Conservation (phyloP, 805 yeast genomes). For the Priceomyces carsonii region DNA sequence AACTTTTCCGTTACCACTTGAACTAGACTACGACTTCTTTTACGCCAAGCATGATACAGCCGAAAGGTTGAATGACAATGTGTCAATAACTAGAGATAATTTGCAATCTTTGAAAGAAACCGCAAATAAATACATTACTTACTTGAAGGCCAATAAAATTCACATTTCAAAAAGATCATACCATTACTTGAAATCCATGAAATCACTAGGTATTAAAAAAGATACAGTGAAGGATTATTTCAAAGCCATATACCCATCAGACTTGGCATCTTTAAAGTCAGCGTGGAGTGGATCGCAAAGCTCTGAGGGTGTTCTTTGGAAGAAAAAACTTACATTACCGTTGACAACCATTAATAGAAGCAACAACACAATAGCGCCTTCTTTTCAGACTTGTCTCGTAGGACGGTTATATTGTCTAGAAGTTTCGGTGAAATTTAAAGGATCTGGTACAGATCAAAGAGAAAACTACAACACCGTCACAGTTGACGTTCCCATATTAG, state of each 20-base stretch:
- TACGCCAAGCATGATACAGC: slow-evolving; percentile 25
- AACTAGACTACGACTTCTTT: slow-evolving; percentile 42
- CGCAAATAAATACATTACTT: slow-evolving; percentile 31
- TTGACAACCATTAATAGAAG: slow-evolving; percentile 43
- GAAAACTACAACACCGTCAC: slow-evolving; percentile 33
- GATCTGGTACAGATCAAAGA: slow-evolving; percentile 35
- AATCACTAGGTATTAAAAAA: slow-evolving; percentile 38
- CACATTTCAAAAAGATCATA: slow-evolving; percentile 32
- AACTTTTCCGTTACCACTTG: slow-evolving; percentile 41
- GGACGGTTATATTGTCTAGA: slow-evolving; percentile 58
- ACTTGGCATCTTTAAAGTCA: slow-evolving; percentile 23
- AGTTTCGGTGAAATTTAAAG: slow-evolving; percentile 45
- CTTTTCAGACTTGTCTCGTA: slow-evolving; percentile 63
- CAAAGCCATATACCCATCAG: slow-evolving; percentile 23
- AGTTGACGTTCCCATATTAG: slow-evolving; percentile 38
- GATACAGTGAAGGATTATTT: slow-evolving; percentile 41
- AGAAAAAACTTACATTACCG: slow-evolving; percentile 38
- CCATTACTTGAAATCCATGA: slow-evolving; percentile 39
- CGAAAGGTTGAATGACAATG: slow-evolving; percentile 23
- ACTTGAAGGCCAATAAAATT: slow-evolving; percentile 34
- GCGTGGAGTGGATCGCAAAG: slow-evolving; percentile 30
- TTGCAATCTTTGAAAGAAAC: slow-evolving; percentile 35
- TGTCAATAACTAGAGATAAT: slow-evolving; percentile 33
- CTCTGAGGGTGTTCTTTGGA: slow-evolving; percentile 20
- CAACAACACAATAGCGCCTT: slow-evolving; percentile 55